These are phyloP conservation scores for Stemphylium beticola DNA, from an alignment of 2,329 filamentous ascomycete species.

Conservation along the genomic window DNA sequence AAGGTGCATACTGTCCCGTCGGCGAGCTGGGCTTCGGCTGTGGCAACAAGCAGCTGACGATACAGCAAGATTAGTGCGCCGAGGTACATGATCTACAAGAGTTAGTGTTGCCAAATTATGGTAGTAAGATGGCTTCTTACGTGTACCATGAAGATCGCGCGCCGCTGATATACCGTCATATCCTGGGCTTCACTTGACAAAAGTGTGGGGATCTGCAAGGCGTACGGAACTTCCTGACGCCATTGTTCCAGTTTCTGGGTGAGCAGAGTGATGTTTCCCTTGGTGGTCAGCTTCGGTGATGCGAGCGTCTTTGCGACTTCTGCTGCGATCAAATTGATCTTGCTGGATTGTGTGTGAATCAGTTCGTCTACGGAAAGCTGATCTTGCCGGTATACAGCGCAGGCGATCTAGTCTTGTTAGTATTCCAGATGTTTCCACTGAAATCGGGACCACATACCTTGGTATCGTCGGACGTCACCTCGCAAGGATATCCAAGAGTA, in stretches of 20 bases:
- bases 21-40: slow-evolving; percentile 39
- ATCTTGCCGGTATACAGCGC: slow-evolving; percentile 17
- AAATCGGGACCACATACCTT: slow-evolving; percentile 24
- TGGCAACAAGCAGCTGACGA: slow-evolving; percentile 43
- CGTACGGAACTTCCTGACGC: slow-evolving; percentile 41
- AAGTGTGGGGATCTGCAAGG: slow-evolving; percentile 40
- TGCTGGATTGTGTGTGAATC: slow-evolving; percentile 45
- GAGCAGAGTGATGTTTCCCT: slow-evolving; percentile 38
- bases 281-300: slow-evolving; percentile 38
- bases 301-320: slow-evolving; percentile 44
- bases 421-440: not conserved
- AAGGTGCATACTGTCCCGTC: slow-evolving; percentile 30
- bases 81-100: slow-evolving; percentile 46
- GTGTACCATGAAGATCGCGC: slow-evolving; percentile 48
- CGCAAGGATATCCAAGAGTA: slow-evolving; percentile 45
- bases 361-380: slow-evolving; percentile 35
- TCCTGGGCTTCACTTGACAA: slow-evolving; percentile 32
- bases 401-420: slow-evolving; percentile 36
- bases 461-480: slow-evolving; percentile 38
- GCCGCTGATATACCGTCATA: slow-evolving; percentile 39
- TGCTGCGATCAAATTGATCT: slow-evolving; percentile 44
- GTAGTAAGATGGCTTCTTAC: slow-evolving; percentile 20
- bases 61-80: slow-evolving; percentile 47
- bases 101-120: not conserved
- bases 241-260: slow-evolving; percentile 42